Evolutionary conservation across 2,329 filamentous ascomycete genomes (phyloP), one percentile per base, ranked within the genome.

Genomic region (Pseudocercospora fijiensis): DNA sequence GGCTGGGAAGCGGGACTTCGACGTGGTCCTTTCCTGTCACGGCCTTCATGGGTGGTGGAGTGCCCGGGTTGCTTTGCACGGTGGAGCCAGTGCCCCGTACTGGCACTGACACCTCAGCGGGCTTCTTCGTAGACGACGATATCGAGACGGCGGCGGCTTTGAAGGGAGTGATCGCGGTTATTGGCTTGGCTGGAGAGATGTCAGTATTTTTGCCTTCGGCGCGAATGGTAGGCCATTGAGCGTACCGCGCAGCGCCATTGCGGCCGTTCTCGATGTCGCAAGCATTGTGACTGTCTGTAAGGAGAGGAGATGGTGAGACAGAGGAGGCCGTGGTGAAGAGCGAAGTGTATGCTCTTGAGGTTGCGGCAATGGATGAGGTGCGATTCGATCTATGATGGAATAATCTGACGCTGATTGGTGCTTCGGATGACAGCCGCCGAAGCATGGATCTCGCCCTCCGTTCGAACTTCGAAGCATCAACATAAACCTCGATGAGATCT

Each of bases 1-100:
- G 88, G 78, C 89, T 93, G 68, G 89, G 82, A 65, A 95, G 83
- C 67, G 86, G 88, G 62, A 95, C 90, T 80, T 94, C 89, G 65
- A 74, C 74, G 76, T 85, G 85, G 72, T 87, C 86, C 72, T 81
- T 81, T 30, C 76, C 76, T 47, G 76, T 78, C 33, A 80, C 71
- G 24, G 70, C 67, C 73, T 84, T 84, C 79, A 83, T 79, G 43
- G 81, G 80, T 41, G 78, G 78, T 62, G 81, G 80, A 70, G 78
- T 81, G 75, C 79, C 82, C 75, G 80, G 83, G 76, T 75, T 87
- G 71, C 79, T 84, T 76, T 76, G 76, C 47, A 85, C 80, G 64
- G 83, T 81, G n/a, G 57, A 57, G 2, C 68, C 68, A 37, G 63
- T 57, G 27, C 62, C 67, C 52, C 65, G 65, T 30, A 58, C 51